These are phyloP conservation scores for Fraxinus latifolia DNA, from an alignment of 305 asterid genomes.

Conservation along the genomic window DNA sequence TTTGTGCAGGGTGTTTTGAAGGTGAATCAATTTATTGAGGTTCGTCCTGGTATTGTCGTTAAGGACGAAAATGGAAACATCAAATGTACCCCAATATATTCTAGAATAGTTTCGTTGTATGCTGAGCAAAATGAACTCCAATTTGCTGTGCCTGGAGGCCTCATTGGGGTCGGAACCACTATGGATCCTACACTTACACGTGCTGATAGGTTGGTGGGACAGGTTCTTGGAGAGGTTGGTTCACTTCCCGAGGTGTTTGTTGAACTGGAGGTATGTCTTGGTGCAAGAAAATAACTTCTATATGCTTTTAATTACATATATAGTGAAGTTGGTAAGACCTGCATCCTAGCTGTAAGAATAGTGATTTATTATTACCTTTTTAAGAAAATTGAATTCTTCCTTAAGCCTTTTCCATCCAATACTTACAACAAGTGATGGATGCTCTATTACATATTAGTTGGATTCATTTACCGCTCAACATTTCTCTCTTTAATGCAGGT, in stretches of 20 bases:
- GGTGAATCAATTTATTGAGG: constrained; percentile 82
- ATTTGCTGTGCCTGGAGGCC: constrained; percentile 97
- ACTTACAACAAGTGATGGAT: background rate
- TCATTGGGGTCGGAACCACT: constrained; percentile 95
- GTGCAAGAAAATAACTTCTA: background rate
- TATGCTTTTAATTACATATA: background rate
- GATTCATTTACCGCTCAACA: background rate
- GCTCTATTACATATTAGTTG: background rate
- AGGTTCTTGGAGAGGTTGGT: constrained; percentile 97
- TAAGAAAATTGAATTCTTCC: background rate
- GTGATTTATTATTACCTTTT: background rate
- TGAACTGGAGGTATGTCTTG: constrained; percentile 71
- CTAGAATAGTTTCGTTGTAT: constrained; percentile 76
- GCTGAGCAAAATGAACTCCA: constrained; percentile 93
- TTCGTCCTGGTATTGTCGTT: constrained; percentile 93
- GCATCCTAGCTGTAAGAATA: background rate
- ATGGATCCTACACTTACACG: constrained; percentile 98
- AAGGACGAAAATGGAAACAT: constrained; percentile 85
- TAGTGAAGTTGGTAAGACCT: background rate
- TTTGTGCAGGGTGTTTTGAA: constrained; percentile 82
- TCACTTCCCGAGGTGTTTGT: constrained; percentile 84
- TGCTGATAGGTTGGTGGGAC: constrained; percentile 97
- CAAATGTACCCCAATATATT: constrained; percentile 90
- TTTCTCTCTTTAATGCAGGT: constrained; percentile 45
- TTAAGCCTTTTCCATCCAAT: background rate